phyloP scores from a whole-genome alignment of 2,329 filamentous ascomycete species.

The Pyricularia grisea region DNA sequence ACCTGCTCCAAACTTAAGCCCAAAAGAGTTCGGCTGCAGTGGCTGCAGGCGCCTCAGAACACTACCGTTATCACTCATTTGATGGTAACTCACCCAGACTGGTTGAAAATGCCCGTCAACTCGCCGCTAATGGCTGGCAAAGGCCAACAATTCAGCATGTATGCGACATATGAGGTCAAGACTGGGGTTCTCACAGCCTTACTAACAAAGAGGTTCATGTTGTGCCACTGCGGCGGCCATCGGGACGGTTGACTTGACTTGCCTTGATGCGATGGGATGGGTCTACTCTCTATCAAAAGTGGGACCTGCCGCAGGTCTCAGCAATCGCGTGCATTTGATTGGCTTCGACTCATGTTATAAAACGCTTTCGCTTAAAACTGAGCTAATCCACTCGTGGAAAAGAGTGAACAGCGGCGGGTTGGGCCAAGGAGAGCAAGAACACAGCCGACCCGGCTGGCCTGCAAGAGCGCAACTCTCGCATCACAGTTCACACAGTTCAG shows the following conservation, averaged over 20 bases:
- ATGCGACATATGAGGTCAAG: neutral
- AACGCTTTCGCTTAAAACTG: neutral
- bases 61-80: neutral
- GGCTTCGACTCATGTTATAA: neutral
- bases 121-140: neutral
- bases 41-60: neutral
- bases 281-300: neutral
- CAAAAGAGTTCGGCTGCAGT: neutral
- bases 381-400: neutral
- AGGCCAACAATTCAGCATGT: neutral
- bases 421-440: neutral
- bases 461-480: conserved; percentile 3
- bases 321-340: neutral
- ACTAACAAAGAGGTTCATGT: neutral
- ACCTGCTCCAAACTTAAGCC: neutral
- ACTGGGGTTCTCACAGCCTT: neutral
- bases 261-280: neutral
- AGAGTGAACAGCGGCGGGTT: neutral
- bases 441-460: neutral
- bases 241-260: neutral
- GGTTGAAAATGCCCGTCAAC: neutral
- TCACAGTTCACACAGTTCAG: conserved; percentile 7
- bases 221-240: neutral
- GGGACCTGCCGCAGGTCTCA: neutral
- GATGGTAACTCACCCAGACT: neutral